These are phyloP conservation scores for Aureobasidium sp. DNA, from an alignment of 2,329 filamentous ascomycete species.

Conservation along the genomic window DNA sequence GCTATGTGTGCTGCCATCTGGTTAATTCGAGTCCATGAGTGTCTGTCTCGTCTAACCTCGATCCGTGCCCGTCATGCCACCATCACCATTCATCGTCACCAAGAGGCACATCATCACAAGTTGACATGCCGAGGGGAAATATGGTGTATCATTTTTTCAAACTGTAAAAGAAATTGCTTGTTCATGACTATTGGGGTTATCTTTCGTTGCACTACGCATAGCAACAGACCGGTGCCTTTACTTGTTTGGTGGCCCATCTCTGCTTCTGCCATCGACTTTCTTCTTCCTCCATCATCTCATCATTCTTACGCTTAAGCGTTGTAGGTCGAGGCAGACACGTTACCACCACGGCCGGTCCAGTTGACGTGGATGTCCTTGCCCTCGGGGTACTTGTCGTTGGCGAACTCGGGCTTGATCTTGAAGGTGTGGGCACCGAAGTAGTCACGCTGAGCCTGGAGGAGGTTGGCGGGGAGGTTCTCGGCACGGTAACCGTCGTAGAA, in stretches of 20 bases:
- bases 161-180: conserved; percentile 15
- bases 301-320: conserved; percentile 62
- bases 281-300: conserved; percentile 11
- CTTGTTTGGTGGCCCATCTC: conserved; percentile 1
- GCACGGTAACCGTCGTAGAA: conserved; percentile 99
- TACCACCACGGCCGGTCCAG: conserved; percentile 97
- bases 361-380: conserved; percentile 96
- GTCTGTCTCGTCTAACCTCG: neutral
- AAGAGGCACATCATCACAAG: neutral
- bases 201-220: conserved; percentile 16
- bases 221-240: conserved; percentile 3
- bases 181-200: conserved; percentile 14
- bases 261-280: neutral
- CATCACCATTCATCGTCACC: neutral
- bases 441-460: conserved; percentile 97
- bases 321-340: conserved; percentile 96
- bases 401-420: conserved; percentile 47
- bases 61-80: neutral
- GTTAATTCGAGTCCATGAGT: too few relatives aligned
- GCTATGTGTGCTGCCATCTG: too few relatives aligned
- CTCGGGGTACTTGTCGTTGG: conserved; percentile 61
- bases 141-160: conserved; percentile 1
- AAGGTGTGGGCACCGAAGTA: conserved; percentile 76
- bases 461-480: conserved; percentile 93
- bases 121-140: neutral